Base-by-base conservation (phyloP, 176 grass and related monocot species). In the Phoenix dactylifera region DNA sequence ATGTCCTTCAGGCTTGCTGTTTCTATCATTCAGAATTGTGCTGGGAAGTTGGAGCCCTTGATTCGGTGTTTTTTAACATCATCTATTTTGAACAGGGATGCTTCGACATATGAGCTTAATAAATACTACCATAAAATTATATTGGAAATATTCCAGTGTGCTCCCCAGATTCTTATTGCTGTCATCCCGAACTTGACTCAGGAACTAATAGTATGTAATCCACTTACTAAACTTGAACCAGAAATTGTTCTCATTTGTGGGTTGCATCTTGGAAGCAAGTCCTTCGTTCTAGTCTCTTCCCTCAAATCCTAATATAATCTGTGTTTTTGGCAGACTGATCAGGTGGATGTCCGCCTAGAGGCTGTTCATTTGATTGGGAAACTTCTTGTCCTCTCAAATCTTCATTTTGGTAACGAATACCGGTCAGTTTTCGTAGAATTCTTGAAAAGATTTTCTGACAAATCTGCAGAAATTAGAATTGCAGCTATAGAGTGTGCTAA, bases 381-480 rank as follows among this genome's bases (percentile, higher is more conserved):
- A 65, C 78, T 97, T 85, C 75, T 97, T 85, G 71, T 65, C 48
- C 66, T 91, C 20, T 97, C 93, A 73, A 85, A 91, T 53, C 87
- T 87, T 67, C 80, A 49, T 49, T 97, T 97, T 79, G 73, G 68
- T 74, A 48, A 88, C 65, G 84, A 91, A 28, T 83, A 91, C 79
- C 73, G 68, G 14, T 10, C 61, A 62, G 63, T 97, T 16, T 97
- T 91, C 80, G 69, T 62, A 23, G 84, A 88, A 71, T 97, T 97
- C 66, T 74, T 97, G 60, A 84, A 75, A 74, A 88, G 84, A 69
- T 97, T 97, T 68, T 77, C 75, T 70, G 87, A 91, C 57, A 90
- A 97, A 62, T 90, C 86, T 23, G 59, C 75, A 53, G 83, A 91
- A 80, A 80, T 97, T 54, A 90, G 92, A 80, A 85, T 91, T 77